phyloP scores from a whole-genome alignment of 78 protist genomes.

The Tieghemostelium lacteum region DNA sequence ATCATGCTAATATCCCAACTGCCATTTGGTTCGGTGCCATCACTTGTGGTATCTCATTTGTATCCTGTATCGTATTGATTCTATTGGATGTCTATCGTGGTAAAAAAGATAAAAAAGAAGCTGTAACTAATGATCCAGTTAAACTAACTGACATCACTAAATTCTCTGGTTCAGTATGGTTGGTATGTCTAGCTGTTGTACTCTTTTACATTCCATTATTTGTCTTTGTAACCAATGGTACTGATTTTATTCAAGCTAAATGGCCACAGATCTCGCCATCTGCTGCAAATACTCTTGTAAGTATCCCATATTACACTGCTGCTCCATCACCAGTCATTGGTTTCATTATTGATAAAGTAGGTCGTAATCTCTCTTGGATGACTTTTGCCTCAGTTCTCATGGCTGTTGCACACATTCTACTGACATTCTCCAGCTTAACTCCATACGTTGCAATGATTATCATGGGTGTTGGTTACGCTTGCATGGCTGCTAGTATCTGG shows the following conservation, averaged over 20 bases:
- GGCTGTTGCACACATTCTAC: conserved; percentile 22
- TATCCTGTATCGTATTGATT: conserved; percentile 14
- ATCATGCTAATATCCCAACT: conserved; percentile 1
- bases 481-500: conserved; percentile 74
- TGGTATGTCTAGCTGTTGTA: conserved; percentile 40
- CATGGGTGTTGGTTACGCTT: conserved; percentile 57
- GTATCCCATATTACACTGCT: conserved; percentile 62
- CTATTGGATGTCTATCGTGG: conserved; percentile 43
- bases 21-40: conserved; percentile 83
- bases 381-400: not conserved
- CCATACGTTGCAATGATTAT: conserved; percentile 55
- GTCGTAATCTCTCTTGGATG: conserved; percentile 33
- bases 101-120: conserved; percentile 52
- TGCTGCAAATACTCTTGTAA: not conserved
- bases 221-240: conserved; percentile 54
- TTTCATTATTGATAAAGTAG: conserved; percentile 40
- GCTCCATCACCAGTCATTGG: conserved; percentile 79
- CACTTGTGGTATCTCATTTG: conserved; percentile 71
- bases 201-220: conserved; percentile 81
- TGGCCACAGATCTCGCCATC: not conserved
- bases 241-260: not conserved
- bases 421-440: conserved; percentile 15
- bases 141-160: conserved; percentile 36
- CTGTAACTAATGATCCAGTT: not conserved
- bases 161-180: conserved; percentile 76